phyloP scores from a whole-genome alignment of 768 basidiomycete species.

The Boletus reticulatus region DNA sequence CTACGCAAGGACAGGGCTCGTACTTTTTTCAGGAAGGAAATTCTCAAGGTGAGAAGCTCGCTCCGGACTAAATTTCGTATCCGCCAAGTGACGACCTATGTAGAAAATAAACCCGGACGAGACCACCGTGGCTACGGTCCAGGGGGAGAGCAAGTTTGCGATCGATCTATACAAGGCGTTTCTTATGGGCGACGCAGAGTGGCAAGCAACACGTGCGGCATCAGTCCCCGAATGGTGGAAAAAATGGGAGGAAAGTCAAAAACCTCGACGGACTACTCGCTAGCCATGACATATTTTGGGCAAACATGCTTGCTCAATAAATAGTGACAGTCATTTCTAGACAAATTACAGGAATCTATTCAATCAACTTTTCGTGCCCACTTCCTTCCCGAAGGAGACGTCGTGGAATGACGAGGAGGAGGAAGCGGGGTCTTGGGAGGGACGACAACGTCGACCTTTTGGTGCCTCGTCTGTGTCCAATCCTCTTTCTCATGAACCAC shows the following conservation, averaged over 20 bases:
- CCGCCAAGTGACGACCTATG: background rate
- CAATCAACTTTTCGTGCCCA: slow-evolving; percentile 78
- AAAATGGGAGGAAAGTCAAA: slow-evolving; percentile 28
- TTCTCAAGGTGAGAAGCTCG: slow-evolving; percentile 22
- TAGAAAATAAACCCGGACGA: slow-evolving; percentile 22
- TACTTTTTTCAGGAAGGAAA: slow-evolving; percentile 22
- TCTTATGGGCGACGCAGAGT: slow-evolving; percentile 24
- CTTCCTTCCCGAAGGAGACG: slow-evolving; percentile 55
- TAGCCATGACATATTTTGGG: background rate
- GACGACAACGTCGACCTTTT: slow-evolving; percentile 43
- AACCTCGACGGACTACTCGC: slow-evolving; percentile 2
- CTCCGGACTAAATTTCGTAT: background rate
- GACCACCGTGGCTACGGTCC: slow-evolving; percentile 4
- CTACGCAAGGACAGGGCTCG: slow-evolving; percentile 33
- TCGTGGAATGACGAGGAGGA: slow-evolving; percentile 39
- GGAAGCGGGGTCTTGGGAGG: slow-evolving; percentile 41
- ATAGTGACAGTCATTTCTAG: slow-evolving; percentile 11
- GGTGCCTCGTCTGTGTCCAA: slow-evolving; percentile 24
- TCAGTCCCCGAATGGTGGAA: slow-evolving; percentile 30
- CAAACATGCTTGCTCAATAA: slow-evolving; percentile 11
- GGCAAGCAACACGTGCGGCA: slow-evolving; percentile 24
- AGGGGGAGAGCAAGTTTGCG: slow-evolving; percentile 14
- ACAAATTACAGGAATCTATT: slow-evolving; percentile 22
- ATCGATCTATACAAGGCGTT: slow-evolving; percentile 22
- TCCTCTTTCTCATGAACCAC: slow-evolving; percentile 28